phyloP scores from a whole-genome alignment of 352 stramenopile genomes.

The Aphanomyces astaci region DNA sequence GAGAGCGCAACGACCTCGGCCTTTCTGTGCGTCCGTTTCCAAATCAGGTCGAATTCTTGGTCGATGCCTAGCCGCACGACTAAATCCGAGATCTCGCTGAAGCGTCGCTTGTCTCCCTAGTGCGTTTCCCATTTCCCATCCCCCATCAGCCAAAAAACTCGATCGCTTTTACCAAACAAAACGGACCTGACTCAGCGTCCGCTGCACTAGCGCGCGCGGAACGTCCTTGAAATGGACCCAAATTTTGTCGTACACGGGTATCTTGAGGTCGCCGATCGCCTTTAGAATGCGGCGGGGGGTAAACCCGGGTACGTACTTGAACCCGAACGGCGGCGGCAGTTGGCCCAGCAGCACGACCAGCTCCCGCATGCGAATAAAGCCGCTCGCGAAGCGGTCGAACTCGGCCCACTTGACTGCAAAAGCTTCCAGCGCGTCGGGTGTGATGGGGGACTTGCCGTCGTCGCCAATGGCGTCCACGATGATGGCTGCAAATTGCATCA shows the following conservation, averaged over 20 bases:
- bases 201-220: slow-evolving; percentile 36
- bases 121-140: background rate
- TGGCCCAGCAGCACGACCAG: slow-evolving; percentile 65
- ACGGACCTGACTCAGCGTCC: background rate
- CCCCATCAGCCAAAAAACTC: background rate
- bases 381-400: slow-evolving; percentile 81
- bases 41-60: slow-evolving; percentile 19
- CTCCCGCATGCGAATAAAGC: slow-evolving; percentile 67
- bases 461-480: slow-evolving; percentile 88
- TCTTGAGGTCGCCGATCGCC: slow-evolving; percentile 32
- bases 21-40: slow-evolving; percentile 10
- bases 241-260: slow-evolving; percentile 75
- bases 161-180: background rate
- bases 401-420: slow-evolving; percentile 85
- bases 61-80: slow-evolving; percentile 9
- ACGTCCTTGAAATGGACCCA: slow-evolving; percentile 85
- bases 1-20: background rate
- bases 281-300: background rate
- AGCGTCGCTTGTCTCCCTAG: background rate
- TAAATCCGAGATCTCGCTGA: background rate
- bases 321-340: slow-evolving; percentile 71
- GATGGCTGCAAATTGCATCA: slow-evolving; percentile 61
- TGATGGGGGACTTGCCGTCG: slow-evolving; percentile 84
- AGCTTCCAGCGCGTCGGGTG: slow-evolving; percentile 76
- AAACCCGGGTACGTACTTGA: slow-evolving; percentile 29